Conservation (phyloP, 257 asterid species). For the Nicotiana obtusifolia region DNA sequence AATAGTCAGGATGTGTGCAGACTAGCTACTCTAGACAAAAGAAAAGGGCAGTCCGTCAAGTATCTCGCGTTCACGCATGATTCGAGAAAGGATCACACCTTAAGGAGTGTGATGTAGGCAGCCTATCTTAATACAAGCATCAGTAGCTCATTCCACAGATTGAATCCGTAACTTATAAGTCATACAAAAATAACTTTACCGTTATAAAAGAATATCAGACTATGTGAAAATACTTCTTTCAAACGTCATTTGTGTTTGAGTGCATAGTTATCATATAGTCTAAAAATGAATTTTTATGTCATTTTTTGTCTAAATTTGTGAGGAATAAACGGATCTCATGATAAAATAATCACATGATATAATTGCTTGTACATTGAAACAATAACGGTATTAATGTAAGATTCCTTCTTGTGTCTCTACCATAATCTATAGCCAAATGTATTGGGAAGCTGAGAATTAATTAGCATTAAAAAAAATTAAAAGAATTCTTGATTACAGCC, state of each 20-base stretch:
- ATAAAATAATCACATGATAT: neutral
- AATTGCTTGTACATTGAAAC: neutral
- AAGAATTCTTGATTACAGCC: neutral
- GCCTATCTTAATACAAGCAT: too few species aligned
- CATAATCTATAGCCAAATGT: slow-evolving; percentile 5
- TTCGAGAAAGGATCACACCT: fast-evolving
- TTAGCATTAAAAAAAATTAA: neutral
- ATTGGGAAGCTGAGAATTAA: slow-evolving; percentile 17
- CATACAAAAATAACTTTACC: too few species aligned
- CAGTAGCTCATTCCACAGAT: fast-evolving
- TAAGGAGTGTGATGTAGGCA: too few species aligned
- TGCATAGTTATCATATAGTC: neutral
- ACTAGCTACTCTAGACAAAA: too few species aligned
- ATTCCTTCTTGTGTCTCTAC: slow-evolving; percentile 18
- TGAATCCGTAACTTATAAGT: too few species aligned
- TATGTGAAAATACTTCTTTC: neutral
- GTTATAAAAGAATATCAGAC: too few species aligned
- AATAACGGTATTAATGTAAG: slow-evolving; percentile 18
- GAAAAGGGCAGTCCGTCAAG: too few species aligned
- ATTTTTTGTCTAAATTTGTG: neutral
- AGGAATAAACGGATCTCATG: slow-evolving; percentile 5
- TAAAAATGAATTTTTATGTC: neutral
- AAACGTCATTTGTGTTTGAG: neutral
- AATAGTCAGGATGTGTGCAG: too few species aligned
- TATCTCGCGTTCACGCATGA: too few species aligned